phyloP scores from a whole-genome alignment of 495 filamentous ascomycete genomes.

The Penicillium daleae region DNA sequence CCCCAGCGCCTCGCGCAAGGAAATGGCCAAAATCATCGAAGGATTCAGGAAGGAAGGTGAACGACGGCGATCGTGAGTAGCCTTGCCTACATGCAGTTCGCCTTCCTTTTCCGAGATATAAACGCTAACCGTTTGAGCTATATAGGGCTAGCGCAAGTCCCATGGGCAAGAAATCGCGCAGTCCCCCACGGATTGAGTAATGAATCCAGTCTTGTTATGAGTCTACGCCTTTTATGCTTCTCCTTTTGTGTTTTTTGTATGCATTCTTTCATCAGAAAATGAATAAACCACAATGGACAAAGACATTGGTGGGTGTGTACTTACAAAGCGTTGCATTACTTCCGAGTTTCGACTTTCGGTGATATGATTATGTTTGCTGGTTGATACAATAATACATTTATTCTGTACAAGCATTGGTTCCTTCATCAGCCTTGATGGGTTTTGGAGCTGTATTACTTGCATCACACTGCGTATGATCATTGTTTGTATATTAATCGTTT shows the following conservation, averaged over 20 bases:
- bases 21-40: conserved; percentile 88
- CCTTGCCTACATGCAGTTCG: neutral
- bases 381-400: neutral
- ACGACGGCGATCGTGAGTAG: conserved; percentile 71
- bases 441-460: neutral
- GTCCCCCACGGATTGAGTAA: conserved; percentile 51
- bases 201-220: conserved; percentile 13
- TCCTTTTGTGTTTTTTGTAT: conserved; percentile 25
- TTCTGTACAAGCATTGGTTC: neutral
- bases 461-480: neutral
- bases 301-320: conserved; percentile 7
- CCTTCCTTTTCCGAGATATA: conserved; percentile 18
- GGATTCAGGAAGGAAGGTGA: conserved; percentile 80
- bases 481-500: no score
- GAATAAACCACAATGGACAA: conserved; percentile 13
- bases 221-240: conserved; percentile 18
- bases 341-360: neutral
- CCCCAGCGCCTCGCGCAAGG: conserved; percentile 73
- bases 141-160: conserved; percentile 42
- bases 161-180: conserved; percentile 44
- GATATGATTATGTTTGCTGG: neutral
- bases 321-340: conserved; percentile 13
- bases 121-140: conserved; percentile 2
- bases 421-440: neutral
- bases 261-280: conserved; percentile 8